Evolutionary conservation across 345 rosid species (phyloP).

Genomic region (Capsella bursapastoris): DNA sequence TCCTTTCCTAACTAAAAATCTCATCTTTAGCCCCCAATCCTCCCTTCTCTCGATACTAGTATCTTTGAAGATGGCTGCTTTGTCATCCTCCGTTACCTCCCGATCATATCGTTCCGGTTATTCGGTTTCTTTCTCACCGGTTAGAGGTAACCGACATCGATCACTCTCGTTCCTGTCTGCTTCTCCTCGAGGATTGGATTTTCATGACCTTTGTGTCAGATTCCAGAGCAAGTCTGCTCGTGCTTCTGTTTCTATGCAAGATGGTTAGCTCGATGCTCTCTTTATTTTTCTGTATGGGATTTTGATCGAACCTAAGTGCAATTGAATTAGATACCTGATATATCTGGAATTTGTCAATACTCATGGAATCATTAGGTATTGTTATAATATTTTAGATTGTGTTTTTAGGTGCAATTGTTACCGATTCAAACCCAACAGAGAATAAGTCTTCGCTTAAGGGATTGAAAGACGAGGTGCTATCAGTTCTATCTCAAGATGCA

Average conservation of each 20-base stretch:
- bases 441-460: slow-evolving; percentile 53
- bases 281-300: background rate
- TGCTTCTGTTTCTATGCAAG: slow-evolving; percentile 57
- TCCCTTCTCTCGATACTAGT: background rate
- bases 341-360: background rate
- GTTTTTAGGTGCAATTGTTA: slow-evolving; percentile 64
- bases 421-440: slow-evolving; percentile 48
- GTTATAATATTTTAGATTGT: slow-evolving; percentile 8
- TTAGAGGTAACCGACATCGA: slow-evolving; percentile 37
- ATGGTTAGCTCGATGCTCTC: slow-evolving; percentile 47
- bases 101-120: slow-evolving; percentile 44
- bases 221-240: slow-evolving; percentile 46
- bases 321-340: background rate
- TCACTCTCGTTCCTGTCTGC: slow-evolving; percentile 48
- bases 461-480: slow-evolving; percentile 53
- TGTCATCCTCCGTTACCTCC: slow-evolving; percentile 59
- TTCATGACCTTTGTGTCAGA: slow-evolving; percentile 53
- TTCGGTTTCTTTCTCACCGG: slow-evolving; percentile 41
- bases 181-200: slow-evolving; percentile 33
- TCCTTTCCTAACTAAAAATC: slow-evolving; percentile 3
- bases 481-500: slow-evolving; percentile 52
- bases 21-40: slow-evolving; percentile 1
- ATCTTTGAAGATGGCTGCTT: slow-evolving; percentile 55
- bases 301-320: background rate
- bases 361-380: slow-evolving; percentile 13